These are phyloP conservation scores for Tilletia caries DNA, from an alignment of 1,284 basidiomycete species.

Conservation along the genomic window DNA sequence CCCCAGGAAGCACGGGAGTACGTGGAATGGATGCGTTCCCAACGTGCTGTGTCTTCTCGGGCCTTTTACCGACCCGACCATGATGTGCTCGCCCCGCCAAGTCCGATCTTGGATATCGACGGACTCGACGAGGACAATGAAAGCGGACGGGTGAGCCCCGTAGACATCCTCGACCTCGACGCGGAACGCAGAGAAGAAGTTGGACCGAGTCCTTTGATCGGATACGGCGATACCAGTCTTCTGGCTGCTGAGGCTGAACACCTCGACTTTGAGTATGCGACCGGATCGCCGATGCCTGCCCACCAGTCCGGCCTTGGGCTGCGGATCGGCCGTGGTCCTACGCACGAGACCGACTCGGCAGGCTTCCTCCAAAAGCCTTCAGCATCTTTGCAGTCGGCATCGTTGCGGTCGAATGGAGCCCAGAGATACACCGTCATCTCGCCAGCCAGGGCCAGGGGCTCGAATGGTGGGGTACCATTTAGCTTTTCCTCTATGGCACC, in stretches of 20 bases:
- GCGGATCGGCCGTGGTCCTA: not conserved
- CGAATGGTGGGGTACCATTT: not conserved
- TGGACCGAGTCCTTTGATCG: slow-evolving; percentile 9
- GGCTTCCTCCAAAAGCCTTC: too few species aligned
- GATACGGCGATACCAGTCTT: not conserved
- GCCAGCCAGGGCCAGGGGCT: not conserved
- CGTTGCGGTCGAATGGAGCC: not conserved
- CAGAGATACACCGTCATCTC: slow-evolving; percentile 10
- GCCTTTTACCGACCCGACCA: not conserved
- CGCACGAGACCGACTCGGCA: not conserved
- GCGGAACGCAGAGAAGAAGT: slow-evolving; percentile 3
- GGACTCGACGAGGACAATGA: not conserved
- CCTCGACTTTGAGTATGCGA: not conserved
- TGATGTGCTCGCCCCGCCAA: not conserved
- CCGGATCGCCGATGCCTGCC: not conserved
- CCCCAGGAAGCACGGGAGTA: too few species aligned
- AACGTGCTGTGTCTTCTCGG: too few species aligned
- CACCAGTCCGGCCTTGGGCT: not conserved
- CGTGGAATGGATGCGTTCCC: too few species aligned
- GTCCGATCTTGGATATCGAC: too few species aligned
- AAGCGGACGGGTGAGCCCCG: not conserved
- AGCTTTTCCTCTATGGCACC: not conserved
- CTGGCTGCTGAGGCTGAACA: not conserved
- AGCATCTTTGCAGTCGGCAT: too few species aligned
- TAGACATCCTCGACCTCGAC: not conserved